These are phyloP conservation scores for Pochonia chlamydosporia DNA, from an alignment of 2,329 filamentous ascomycete species.

Conservation along the genomic window DNA sequence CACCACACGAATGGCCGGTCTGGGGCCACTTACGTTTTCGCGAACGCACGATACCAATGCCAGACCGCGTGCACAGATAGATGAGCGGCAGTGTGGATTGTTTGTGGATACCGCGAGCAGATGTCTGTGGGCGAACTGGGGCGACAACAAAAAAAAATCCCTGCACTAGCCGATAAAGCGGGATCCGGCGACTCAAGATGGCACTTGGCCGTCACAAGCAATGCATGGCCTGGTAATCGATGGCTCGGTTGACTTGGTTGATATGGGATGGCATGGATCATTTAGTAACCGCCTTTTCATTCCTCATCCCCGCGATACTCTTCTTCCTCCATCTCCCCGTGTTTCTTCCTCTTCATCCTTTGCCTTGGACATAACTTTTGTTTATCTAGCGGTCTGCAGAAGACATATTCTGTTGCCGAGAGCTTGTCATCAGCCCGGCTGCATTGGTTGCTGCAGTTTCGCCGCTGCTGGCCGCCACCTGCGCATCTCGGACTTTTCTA, in stretches of 20 bases:
- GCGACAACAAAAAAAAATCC: slow-evolving; percentile 3
- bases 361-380: neutral
- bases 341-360: neutral
- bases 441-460: neutral
- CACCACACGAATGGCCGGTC: no score
- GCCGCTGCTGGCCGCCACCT: no score
- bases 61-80: neutral
- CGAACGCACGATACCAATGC: neutral
- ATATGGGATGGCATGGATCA: no score
- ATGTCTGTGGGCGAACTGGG: neutral
- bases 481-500: no score
- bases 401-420: neutral
- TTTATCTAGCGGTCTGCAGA: neutral
- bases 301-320: neutral
- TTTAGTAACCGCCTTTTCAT: neutral
- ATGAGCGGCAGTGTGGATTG: neutral
- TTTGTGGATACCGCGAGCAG: no score
- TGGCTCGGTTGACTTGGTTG: no score
- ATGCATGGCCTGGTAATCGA: no score
- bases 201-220: neutral
- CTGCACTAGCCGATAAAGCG: slow-evolving; percentile 7
- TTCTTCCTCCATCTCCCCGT: neutral
- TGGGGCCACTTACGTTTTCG: no score
- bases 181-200: slow-evolving; percentile 1
- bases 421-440: neutral